phyloP scores from a whole-genome alignment of 1,139 yeast species.

The Geotrichum restrictum region DNA sequence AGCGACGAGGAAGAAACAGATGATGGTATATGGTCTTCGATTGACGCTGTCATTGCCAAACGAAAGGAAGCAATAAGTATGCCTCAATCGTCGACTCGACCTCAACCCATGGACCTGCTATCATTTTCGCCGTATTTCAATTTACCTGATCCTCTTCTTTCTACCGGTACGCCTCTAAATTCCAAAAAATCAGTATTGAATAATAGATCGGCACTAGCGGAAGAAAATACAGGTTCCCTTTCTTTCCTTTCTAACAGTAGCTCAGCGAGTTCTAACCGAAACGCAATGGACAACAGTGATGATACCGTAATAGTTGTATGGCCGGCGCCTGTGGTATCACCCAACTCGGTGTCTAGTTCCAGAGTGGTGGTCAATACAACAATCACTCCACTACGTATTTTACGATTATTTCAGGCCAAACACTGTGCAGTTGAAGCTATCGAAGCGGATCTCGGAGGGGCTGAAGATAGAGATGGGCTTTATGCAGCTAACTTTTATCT shows the following conservation, averaged over 20 bases:
- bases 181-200: no score
- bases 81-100: constrained; percentile 1
- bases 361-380: constrained; percentile 15
- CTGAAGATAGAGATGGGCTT: constrained; percentile 1
- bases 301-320: background rate
- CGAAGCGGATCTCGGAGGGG: constrained; percentile 18
- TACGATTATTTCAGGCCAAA: constrained; percentile 6
- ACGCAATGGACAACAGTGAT: background rate
- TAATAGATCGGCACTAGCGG: no score
- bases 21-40: constrained; percentile 1
- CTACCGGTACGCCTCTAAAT: no score
- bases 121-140: constrained; percentile 4
- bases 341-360: background rate
- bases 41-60: constrained; percentile 1
- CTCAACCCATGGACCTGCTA: background rate
- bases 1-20: no score
- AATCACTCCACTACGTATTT: constrained; percentile 1
- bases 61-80: background rate
- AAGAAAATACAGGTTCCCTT: no score
- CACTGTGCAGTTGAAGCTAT: constrained; percentile 4
- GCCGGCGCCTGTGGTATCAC: background rate
- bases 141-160: background rate
- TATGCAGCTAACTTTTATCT: constrained; percentile 16
- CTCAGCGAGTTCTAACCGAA: background rate
- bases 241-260: background rate